Conservation (phyloP, 768 basidiomycete genomes). For the Collybia sp. region DNA sequence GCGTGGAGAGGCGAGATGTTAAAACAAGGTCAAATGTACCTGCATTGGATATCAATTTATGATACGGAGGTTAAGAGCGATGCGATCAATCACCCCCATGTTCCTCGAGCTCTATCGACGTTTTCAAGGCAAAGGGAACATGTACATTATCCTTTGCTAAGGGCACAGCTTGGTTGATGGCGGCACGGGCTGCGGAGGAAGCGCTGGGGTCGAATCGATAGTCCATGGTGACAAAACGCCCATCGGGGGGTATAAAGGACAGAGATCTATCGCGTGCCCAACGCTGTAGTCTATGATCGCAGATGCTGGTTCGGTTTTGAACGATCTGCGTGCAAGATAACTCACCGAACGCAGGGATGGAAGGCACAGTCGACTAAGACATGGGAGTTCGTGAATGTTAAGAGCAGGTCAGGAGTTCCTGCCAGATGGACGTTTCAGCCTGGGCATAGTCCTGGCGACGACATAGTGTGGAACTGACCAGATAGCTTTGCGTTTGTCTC, state of each 20-base stretch:
- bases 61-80: neutral
- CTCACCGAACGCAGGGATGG: slow-evolving; percentile 89
- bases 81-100: slow-evolving; percentile 28
- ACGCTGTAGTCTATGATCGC: slow-evolving; percentile 57
- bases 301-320: slow-evolving; percentile 3
- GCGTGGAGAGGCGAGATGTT: slow-evolving; percentile 57
- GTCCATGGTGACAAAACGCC: slow-evolving; percentile 78
- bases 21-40: slow-evolving; percentile 60
- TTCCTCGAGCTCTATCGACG: slow-evolving; percentile 38
- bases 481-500: slow-evolving; percentile 74
- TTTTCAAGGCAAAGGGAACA: slow-evolving; percentile 46
- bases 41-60: slow-evolving; percentile 14
- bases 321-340: slow-evolving; percentile 1
- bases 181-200: slow-evolving; percentile 17
- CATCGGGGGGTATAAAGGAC: slow-evolving; percentile 94
- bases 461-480: slow-evolving; percentile 37
- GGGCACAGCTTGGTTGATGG: slow-evolving; percentile 13
- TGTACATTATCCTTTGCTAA: slow-evolving; percentile 40
- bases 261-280: slow-evolving; percentile 74
- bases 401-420: slow-evolving; percentile 87
- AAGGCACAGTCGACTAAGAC: slow-evolving; percentile 78
- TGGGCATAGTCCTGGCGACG: neutral
- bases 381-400: slow-evolving; percentile 74
- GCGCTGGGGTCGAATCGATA: slow-evolving; percentile 62
- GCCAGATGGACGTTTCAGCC: slow-evolving; percentile 1